Base-by-base conservation (phyloP, 805 yeast genomes). In the Cyberlindnera petersonii region DNA sequence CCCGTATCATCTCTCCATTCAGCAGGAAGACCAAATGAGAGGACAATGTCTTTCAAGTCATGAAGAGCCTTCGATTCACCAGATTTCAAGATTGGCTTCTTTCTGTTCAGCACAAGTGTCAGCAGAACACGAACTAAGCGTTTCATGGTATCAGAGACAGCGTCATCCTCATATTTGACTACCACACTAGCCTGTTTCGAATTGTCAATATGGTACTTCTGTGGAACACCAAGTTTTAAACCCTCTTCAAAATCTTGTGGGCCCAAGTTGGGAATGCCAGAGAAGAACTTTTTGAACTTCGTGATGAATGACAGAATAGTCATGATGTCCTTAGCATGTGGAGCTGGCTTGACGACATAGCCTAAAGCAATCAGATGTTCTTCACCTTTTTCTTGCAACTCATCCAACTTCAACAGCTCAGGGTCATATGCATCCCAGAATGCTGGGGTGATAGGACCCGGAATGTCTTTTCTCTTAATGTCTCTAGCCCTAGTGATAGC, bases 1-100 rank as follows among this genome's bases (percentile, higher is more conserved):
- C 33, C 41, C 2, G 47, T 34, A 39, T 55, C 58, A 43, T 55
- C 50, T 37, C 59, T 44, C 60, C 60, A 56, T 40, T 55, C 58
- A 7, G 21, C 26, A 4, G 60, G 60, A n/a, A 56, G 35, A 3
- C 60, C 59, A 39, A 43, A 49, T 1, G 3, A 14, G 13, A 38
- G 24, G 5, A 47, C 50, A 10, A 24, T 16, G 2, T 39, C 14
- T 23, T 46, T 50, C 15, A 56, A 37, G 16, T 53, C 57, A 24
- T n/a, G n/a, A n/a, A 24, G 18, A 2, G 40, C 14, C 24, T 46
- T 50, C 15, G 55, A 37, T 16, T 53, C 57, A 24, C 31, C 37
- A 6, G 35, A 14, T 33, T 23, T 35, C 4, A 42, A 35, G 19
- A 49, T 34, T 9, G 32, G 23, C 26, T 35, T 47, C 22, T 42